A percentile compares a stretch with the other conserved stretches of the same genome.
Conservation (phyloP, 345 rosid species). For the Ricinus communis region DNA sequence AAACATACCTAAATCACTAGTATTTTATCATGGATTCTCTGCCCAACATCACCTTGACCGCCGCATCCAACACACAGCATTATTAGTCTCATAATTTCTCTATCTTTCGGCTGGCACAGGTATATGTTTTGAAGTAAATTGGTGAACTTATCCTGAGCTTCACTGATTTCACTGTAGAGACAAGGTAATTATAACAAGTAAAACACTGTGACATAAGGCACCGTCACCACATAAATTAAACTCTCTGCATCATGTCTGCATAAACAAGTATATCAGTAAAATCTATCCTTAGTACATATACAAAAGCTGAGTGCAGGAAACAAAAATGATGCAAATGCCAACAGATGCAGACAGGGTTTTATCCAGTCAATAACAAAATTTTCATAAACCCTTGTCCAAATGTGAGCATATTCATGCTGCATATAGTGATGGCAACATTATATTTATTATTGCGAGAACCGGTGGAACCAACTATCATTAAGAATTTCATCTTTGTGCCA, state of each 20-base stretch:
- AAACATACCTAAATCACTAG: slow-evolving; percentile 37
- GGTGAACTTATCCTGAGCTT: slow-evolving; percentile 46
- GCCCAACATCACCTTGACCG: slow-evolving; percentile 48
- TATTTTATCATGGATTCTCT: slow-evolving; percentile 48
- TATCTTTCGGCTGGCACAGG: slow-evolving; percentile 31
- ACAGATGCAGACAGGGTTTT: background rate
- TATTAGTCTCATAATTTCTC: slow-evolving; percentile 43
- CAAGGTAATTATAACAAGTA: background rate
- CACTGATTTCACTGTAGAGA: slow-evolving; percentile 43
- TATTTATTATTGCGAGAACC: too few species aligned
- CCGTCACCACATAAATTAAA: background rate
- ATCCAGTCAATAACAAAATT: background rate
- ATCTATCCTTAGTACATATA: background rate
- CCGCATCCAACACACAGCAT: slow-evolving; percentile 46
- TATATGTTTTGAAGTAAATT: slow-evolving; percentile 36
- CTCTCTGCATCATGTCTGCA: slow-evolving; percentile 10
- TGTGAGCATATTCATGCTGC: background rate
- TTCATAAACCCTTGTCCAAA: background rate
- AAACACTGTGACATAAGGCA: background rate
- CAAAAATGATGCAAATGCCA: background rate
- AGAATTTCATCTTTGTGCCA: too few species aligned
- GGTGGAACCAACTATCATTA: too few species aligned
- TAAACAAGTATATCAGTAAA: background rate
- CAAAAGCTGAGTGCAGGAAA: background rate
- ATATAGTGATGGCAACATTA: background rate